Base-by-base conservation (phyloP, 352 stramenopile genomes). In the Achlya hypogyna region DNA sequence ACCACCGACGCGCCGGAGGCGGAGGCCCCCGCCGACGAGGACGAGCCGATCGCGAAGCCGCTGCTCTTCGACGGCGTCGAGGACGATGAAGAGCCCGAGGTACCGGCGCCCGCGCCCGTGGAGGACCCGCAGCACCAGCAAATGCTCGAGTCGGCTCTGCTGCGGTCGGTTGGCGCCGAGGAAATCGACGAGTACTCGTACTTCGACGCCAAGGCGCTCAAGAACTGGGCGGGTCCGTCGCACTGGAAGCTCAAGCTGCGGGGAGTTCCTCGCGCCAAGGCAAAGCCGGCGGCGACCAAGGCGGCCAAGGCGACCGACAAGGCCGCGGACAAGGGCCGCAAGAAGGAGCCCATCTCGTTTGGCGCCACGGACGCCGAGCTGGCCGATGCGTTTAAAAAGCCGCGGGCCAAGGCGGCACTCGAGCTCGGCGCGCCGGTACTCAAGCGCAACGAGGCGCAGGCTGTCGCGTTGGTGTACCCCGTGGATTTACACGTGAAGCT, bases 171-270 rank as follows among this genome's bases (percentile, higher is more conserved):
- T 4, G 81, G 89, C 51, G 73, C 62, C 47, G 78, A 84, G 1
- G 72, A 78, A 62, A 52, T 70, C 3, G 75, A 81, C 12, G 84
- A 93, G 31, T 93, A 93, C 58, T 90, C 82, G 52, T 93, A 89
- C 63, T 93, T 91, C 43, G 84, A 93, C 45, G 75, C 82, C 0
- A 91, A 93, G 64, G 75, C 89, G 76, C 73, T 93, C 28, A 84
- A 86, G 20, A 93, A 93, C 59, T 91, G 82, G 82, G 82, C 82
- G 43, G 82, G 82, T 4, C 82, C 84, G 12, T 75, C 73, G 1
- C 81, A 93, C 52, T 88, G 81, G 78, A 93, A 93, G 53, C 85
- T 90, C 38, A 67, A 67, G 42, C 22, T 67, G 40, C 60, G 38
- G 42, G 42, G 60, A 4, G 51, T 67, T 47, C 59, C 28, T 27